Percentiles rank a stretch among this genome's conserved stretches.
phyloP scores from a whole-genome alignment of 148 eudicot species.

The Salicornia ramosissima region DNA sequence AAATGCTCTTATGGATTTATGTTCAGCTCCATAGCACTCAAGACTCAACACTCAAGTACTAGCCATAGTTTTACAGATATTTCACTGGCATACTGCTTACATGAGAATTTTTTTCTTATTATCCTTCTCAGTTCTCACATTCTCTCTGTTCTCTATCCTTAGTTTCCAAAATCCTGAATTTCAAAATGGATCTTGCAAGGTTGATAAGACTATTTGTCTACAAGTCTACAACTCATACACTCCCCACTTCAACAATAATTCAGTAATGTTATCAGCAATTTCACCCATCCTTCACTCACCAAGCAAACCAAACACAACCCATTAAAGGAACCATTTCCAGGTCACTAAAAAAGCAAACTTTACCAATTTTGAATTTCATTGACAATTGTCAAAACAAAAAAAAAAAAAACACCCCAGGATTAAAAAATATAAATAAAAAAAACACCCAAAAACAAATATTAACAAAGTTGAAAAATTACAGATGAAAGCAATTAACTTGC shows the following conservation, averaged over 20 bases:
- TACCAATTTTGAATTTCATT: neutral
- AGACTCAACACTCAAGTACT: no score
- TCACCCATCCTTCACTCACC: neutral
- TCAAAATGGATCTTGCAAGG: neutral
- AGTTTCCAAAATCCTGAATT: neutral
- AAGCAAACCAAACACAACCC: neutral
- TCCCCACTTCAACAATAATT: neutral
- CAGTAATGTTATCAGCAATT: neutral
- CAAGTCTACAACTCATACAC: neutral
- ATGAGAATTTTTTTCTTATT: neutral
- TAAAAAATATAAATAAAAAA: slow-evolving; percentile 6
- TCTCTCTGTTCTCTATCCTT: neutral
- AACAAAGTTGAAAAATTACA: no score
- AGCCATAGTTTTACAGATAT: neutral
- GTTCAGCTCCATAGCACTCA: neutral
- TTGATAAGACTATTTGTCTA: neutral
- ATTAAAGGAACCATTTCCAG: neutral
- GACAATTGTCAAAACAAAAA: no score
- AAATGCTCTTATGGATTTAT: neutral
- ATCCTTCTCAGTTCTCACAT: neutral
- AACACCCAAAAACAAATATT: neutral
- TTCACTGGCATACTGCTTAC: neutral
- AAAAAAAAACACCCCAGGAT: neutral
- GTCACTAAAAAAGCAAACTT: neutral
- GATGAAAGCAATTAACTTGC: slow-evolving; percentile 3